Percentiles rank a stretch among this genome's conserved stretches.
phyloP scores from a whole-genome alignment of 2,329 filamentous ascomycete genomes.

The Cladosporium oxysporum region DNA sequence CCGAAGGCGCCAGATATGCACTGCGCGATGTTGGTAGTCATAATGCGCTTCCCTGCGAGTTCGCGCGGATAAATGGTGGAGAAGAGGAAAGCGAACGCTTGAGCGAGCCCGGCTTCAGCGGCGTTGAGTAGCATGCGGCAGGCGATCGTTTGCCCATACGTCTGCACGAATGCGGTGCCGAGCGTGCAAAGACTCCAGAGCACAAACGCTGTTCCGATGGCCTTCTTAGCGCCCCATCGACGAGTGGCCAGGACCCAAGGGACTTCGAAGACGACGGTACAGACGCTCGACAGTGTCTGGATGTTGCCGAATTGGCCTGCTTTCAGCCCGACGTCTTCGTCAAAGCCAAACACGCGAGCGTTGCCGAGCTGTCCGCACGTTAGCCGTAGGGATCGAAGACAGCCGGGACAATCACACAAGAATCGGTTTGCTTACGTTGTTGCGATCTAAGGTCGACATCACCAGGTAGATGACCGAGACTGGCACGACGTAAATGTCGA shows the following conservation, averaged over 20 bases:
- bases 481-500: constrained; percentile 23
- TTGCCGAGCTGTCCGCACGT: constrained; percentile 25
- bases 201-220: constrained; percentile 26
- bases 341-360: constrained; percentile 26
- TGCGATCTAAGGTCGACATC: constrained; percentile 24
- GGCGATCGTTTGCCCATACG: constrained; percentile 33
- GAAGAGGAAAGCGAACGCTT: constrained; percentile 33
- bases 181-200: constrained; percentile 31
- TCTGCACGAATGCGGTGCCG: constrained; percentile 36
- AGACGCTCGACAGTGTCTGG: constrained; percentile 23
- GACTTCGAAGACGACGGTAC: constrained; percentile 22
- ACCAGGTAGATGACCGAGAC: constrained; percentile 21
- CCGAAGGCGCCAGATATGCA: constrained; percentile 31
- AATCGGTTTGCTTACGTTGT: constrained; percentile 25
- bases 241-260: constrained; percentile 28
- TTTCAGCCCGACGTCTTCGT: constrained; percentile 22
- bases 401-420: not conserved
- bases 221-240: constrained; percentile 27
- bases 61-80: constrained; percentile 34
- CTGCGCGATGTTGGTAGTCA: constrained; percentile 30
- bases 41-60: constrained; percentile 32
- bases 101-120: constrained; percentile 35
- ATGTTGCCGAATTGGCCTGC: constrained; percentile 25
- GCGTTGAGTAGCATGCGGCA: constrained; percentile 34
- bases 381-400: not conserved